Evolutionary conservation across 1,139 yeast species (phyloP).

Genomic region (Geotrichum reessii): DNA sequence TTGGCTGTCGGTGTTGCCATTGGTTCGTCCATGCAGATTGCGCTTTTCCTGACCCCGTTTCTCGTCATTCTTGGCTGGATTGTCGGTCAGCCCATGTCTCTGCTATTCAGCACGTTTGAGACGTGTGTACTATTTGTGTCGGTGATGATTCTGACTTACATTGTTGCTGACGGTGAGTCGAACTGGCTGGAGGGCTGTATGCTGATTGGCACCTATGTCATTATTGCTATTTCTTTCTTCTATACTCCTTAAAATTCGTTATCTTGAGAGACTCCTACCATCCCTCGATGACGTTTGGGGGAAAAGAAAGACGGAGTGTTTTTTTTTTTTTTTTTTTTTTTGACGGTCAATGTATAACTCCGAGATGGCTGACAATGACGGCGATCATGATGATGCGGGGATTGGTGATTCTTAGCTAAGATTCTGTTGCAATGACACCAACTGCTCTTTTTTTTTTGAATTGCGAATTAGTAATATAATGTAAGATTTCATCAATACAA

Average conservation of each 20-base stretch:
- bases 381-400: too few species aligned
- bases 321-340: too few species aligned
- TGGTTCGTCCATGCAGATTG: conserved; percentile 92
- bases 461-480: too few species aligned
- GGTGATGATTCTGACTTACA: conserved; percentile 78
- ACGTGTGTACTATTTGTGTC: conserved; percentile 85
- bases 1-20: conserved; percentile 94
- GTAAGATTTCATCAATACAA: too few species aligned
- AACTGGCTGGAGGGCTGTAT: conserved; percentile 96
- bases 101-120: conserved; percentile 87
- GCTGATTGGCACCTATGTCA: conserved; percentile 77
- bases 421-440: too few species aligned
- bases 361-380: too few species aligned
- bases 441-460: too few species aligned
- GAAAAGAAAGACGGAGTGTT: neutral
- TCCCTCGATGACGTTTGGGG: neutral
- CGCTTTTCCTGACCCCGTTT: conserved; percentile 90
- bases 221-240: conserved; percentile 80
- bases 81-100: conserved; percentile 84
- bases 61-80: conserved; percentile 93
- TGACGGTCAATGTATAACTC: too few species aligned
- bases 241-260: conserved; percentile 3
- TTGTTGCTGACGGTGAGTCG: conserved; percentile 87
- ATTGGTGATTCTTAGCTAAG: too few species aligned
- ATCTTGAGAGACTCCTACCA: neutral